Evolutionary conservation across 2,329 filamentous ascomycete species (phyloP), one percentile per base, ranked within the genome.

Genomic region (Pseudogymnoascus verrucosus): DNA sequence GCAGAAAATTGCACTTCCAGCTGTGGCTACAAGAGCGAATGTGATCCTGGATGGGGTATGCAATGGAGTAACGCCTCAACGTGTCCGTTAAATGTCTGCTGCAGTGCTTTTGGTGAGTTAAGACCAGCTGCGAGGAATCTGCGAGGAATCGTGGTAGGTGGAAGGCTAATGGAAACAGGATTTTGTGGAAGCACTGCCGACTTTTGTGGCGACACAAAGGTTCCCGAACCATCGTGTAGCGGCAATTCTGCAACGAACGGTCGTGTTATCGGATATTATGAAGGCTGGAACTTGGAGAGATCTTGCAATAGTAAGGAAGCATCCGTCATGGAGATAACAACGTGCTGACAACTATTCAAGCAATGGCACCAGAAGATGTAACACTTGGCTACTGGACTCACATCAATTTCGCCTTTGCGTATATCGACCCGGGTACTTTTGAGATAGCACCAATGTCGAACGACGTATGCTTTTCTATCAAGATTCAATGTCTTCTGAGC

Each of bases 361-460:
- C 21, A 60, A 63, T 64, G 63, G 23, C 63, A 51, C 63, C 63
- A 59, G 62, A 70, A 23, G 60, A 70, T 12, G 67, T 72, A 31
- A 68, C 68, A 1, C 11, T 71, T 14, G 70, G 69, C 10, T 62
- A 21, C 68, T 72, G 60, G 26, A 74, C 70, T 1, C 73, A 75
- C 57, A 40, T 78, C 23, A 76, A 76, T 65, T 76, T 73, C 51
- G 76, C 78, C 0, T 81, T 80, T 63, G 76, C 74, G 0, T 74
- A 72, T 23, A 75, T 81, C 60, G 73, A 79, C 42, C 74, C 78
- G 0, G 60, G 60, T 0, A 73, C 73, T 0, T 78, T 70, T 47
- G 62, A 66, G 0, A 64, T 72, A 2, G 62, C 65, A 0, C 72
- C 76, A 0, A 74, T 72, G 64, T 66, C 70, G 42, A n/a, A 21